Evolutionary conservation across 805 yeast genomes (phyloP), one percentile per base, ranked within the genome.

Genomic region (Kodamaea jinghongensis): DNA sequence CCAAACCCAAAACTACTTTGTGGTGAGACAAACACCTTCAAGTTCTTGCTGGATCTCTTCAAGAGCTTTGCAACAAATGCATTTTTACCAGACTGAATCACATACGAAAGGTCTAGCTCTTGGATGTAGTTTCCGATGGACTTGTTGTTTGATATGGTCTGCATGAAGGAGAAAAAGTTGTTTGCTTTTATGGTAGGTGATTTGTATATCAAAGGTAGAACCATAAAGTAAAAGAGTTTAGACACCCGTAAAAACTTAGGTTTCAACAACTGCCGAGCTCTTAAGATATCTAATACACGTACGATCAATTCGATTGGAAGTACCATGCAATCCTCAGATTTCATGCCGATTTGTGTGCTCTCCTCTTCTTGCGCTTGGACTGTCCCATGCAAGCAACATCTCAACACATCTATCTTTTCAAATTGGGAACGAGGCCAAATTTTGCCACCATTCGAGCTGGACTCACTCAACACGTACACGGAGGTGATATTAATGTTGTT

Each of bases 1-100:
- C 95, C 85, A 36, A 81, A 75, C 0, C 99, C 99, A 67, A 93
- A 91, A 64, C 95, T 84, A 23, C 97, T 83, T 56, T 91, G 98
- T 3, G 98, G 96, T 0, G 98, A 96, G 6, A 85, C 75, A 51
- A 93, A 89, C 8, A 71, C 66, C 46, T 79, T 76, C 35, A 93
- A 65, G 28, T 71, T 74, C 13, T 71, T 58, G 6, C 89, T 76
- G 39, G 96, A 86, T 29, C 96, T 71, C 52, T 95, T 77, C 40
- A 93, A 65, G 5, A 93, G 58, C 48, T 86, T 83, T 0, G 97
- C 87, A 9, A 91, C 88, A 58, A 73, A 84, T 4, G 97, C 91
- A 61, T 89, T 93, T 58, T 86, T 89, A 9, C 98, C 98, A 27
- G 87, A 75, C 60, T 93, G 98, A 44, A 89, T 79, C 34, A 90